Evolutionary conservation across 441 rosid genomes (phyloP), one percentile per base, ranked within the genome.

Genomic region (Euphorbia neoarborescens): DNA sequence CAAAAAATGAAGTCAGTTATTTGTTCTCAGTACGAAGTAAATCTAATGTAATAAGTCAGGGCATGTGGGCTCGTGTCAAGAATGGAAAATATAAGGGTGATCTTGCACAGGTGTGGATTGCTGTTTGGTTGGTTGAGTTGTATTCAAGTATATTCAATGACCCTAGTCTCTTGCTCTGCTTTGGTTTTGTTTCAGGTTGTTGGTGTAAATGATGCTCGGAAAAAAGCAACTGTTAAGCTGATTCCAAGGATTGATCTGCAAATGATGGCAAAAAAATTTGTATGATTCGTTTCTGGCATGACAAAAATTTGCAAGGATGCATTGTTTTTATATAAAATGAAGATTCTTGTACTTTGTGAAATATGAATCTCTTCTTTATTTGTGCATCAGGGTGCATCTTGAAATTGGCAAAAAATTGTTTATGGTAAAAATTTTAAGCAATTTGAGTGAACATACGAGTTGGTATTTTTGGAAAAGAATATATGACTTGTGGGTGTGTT

Each of bases 31-130:
- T 85, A 35, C 83, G 86, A 71, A 80, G 70, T 62, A 88, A 88
- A 77, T 65, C 62, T 9, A 84, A 71, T 71, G 90, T 81, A 50
- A 60, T 83, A 60, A 75, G 86, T 28, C 83, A 66, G 82, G 97
- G 92, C 74, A 91, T 71, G 79, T 90, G 99, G 99, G 94, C 86
- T 72, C 93, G 90, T 72, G 83, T 94, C 73, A 91, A 87, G 87
- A 84, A 65, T 85, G 99, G 99, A 40, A 94, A 78, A 77, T 91
- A 94, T 79, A 91, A 94, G 81, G 99, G 99, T 69, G 99, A 91
- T 81, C 82, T 94, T 66, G 90, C 91, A 35, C 88, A 90, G 96
- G 99, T 94, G 71, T 15, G 30, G 2, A 44, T 6, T 69, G 7
- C 38, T 25, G 19, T 34, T 13, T 68, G 53, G 63, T 62, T 66